A percentile compares a stretch with the other conserved stretches of the same genome.
These are phyloP conservation scores for Hyaloperonospora brassicae DNA, from an alignment of 352 stramenopile species.

Conservation along the genomic window DNA sequence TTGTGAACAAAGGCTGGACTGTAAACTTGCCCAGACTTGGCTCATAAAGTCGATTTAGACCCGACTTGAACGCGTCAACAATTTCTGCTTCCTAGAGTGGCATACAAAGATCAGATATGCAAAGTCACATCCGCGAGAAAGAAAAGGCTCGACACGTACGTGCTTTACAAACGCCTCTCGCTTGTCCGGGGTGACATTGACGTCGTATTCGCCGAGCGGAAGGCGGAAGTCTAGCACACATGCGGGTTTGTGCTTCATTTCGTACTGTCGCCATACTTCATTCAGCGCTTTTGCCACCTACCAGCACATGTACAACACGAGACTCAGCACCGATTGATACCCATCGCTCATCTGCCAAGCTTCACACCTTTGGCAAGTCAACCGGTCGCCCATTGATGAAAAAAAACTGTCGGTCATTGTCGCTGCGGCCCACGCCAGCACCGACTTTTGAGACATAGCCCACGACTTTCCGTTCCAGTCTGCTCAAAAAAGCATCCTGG, in stretches of 20 bases:
- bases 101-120: background rate
- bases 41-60: slow-evolving; percentile 55
- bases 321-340: slow-evolving; percentile 1
- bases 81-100: slow-evolving; percentile 43
- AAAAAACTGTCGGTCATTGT: slow-evolving; percentile 92
- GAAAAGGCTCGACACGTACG: slow-evolving; percentile 24
- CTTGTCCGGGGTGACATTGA: slow-evolving; percentile 98
- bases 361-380: slow-evolving; percentile 78
- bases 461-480: slow-evolving; percentile 34
- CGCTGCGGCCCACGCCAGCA: slow-evolving; percentile 56
- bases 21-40: slow-evolving; percentile 51
- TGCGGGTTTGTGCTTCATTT: slow-evolving; percentile 90
- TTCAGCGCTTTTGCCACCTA: slow-evolving; percentile 71
- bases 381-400: slow-evolving; percentile 95
- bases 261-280: slow-evolving; percentile 88
- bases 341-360: background rate
- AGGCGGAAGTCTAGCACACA: slow-evolving; percentile 90
- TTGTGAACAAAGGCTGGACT: slow-evolving; percentile 49
- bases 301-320: slow-evolving; percentile 2
- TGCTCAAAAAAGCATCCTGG: slow-evolving; percentile 17
- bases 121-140: background rate
- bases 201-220: slow-evolving; percentile 86
- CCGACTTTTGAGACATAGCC: slow-evolving; percentile 69
- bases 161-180: slow-evolving; percentile 87
- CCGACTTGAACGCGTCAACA: slow-evolving; percentile 49